phyloP scores from a whole-genome alignment of 106 monocot genomes.

The Apostasia shenzhenica region DNA sequence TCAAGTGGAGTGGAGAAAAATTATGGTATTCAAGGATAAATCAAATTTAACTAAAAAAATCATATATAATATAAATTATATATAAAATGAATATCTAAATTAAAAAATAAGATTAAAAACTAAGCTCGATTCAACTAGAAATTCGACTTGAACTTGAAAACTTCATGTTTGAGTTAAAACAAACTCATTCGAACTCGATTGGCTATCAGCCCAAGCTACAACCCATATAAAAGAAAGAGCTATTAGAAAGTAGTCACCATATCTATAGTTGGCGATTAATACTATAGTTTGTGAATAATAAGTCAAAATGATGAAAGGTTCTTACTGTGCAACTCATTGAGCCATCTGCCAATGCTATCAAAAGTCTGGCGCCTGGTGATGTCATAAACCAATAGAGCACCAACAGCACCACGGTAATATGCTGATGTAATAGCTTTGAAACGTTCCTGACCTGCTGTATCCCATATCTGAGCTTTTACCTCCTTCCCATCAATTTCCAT shows the following conservation, averaged over 20 bases:
- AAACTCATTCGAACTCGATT: no score
- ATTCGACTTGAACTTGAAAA: no score
- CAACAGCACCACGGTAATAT: constrained; percentile 12
- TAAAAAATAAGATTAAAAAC: no score
- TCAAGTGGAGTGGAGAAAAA: background rate
- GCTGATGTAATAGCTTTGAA: constrained; percentile 13
- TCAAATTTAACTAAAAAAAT: no score
- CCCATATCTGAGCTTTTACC: constrained; percentile 15
- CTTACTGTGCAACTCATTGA: constrained; percentile 15
- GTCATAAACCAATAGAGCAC: constrained; percentile 11
- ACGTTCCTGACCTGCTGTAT: constrained; percentile 12
- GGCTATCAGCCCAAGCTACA: no score
- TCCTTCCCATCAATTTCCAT: constrained; percentile 9
- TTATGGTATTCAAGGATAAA: background rate
- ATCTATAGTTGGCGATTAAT: background rate
- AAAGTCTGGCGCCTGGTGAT: constrained; percentile 11
- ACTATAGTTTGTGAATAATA: background rate
- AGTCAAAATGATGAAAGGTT: background rate
- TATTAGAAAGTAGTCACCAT: background rate
- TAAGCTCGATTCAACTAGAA: no score
- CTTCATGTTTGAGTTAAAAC: no score
- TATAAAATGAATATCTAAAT: no score
- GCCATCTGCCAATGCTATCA: constrained; percentile 8
- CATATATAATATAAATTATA: no score
- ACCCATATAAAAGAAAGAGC: no score